Conservation (phyloP, 2,329 filamentous ascomycete genomes). For the Curvularia spicifera region DNA sequence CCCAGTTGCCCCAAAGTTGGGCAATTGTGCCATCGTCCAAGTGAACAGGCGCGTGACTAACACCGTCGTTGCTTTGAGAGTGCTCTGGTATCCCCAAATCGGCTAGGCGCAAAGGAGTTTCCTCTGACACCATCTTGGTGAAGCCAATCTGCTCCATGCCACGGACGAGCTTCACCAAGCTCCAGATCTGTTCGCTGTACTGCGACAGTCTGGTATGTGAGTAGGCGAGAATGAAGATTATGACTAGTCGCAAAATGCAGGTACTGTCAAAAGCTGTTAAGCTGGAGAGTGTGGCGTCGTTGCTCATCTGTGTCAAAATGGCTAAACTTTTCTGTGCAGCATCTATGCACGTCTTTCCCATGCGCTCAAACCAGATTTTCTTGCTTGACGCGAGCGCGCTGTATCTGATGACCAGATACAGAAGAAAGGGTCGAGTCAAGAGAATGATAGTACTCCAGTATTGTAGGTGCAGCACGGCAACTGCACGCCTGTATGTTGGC, state of each 20-base stretch:
- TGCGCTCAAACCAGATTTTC: conserved; percentile 44
- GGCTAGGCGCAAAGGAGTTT: conserved; percentile 41
- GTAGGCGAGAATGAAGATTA: conserved; percentile 48
- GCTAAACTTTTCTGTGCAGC: conserved; percentile 39
- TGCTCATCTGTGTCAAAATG: conserved; percentile 41
- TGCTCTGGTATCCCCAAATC: conserved; percentile 39
- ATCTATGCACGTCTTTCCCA: conserved; percentile 45
- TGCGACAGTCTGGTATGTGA: conserved; percentile 37
- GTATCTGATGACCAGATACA: conserved; percentile 43
- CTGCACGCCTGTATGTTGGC: conserved; percentile 44
- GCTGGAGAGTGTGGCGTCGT: conserved; percentile 36
- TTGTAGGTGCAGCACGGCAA: conserved; percentile 44
- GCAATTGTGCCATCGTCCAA: conserved; percentile 40
- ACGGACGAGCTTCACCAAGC: conserved; percentile 28
- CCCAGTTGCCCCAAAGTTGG: conserved; percentile 42
- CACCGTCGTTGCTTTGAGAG: background rate
- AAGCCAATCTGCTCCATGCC: conserved; percentile 47
- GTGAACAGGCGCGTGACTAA: conserved; percentile 22
- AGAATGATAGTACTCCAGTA: conserved; percentile 48
- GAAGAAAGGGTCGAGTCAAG: conserved; percentile 44
- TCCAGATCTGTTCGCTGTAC: conserved; percentile 38
- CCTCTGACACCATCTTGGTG: conserved; percentile 43
- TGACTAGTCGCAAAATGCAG: conserved; percentile 41
- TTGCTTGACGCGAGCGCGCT: conserved; percentile 33
- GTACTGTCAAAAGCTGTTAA: conserved; percentile 48